Conservation (phyloP, 768 basidiomycete species). For the Rossbeevera mucosa region DNA sequence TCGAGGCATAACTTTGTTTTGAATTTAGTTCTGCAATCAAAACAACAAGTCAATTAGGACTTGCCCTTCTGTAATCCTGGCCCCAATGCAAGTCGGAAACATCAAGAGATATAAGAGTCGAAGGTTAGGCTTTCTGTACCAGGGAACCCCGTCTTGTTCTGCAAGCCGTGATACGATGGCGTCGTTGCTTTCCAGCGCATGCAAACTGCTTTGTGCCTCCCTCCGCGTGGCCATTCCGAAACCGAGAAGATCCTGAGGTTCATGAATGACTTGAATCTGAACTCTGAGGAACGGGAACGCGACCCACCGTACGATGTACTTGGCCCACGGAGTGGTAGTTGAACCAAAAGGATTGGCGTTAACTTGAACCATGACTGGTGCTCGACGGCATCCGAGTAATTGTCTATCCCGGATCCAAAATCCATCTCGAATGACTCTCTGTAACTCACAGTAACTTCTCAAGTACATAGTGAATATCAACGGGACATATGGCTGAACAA, state of each 20-base stretch:
- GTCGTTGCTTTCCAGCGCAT: constrained; percentile 3
- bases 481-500: not conserved
- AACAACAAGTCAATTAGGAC: not conserved
- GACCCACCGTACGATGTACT: not conserved
- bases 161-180: constrained; percentile 17
- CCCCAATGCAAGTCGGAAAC: constrained; percentile 37
- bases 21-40: not conserved
- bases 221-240: constrained; percentile 4
- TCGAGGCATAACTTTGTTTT: not conserved
- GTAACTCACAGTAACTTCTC: too few species aligned
- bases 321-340: not conserved
- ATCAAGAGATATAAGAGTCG: constrained; percentile 51
- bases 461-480: not conserved
- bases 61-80: constrained; percentile 18
- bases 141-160: constrained; percentile 48
- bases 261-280: not conserved
- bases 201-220: not conserved
- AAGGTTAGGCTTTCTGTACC: constrained; percentile 61
- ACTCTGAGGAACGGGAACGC: not conserved
- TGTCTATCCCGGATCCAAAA: too few species aligned
- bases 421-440: too few species aligned
- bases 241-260: not conserved
- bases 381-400: too few species aligned
- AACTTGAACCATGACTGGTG: too few species aligned
- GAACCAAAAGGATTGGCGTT: not conserved